phyloP scores from a whole-genome alignment of 2,329 filamentous ascomycete genomes.

The Metarhizium brunneum region DNA sequence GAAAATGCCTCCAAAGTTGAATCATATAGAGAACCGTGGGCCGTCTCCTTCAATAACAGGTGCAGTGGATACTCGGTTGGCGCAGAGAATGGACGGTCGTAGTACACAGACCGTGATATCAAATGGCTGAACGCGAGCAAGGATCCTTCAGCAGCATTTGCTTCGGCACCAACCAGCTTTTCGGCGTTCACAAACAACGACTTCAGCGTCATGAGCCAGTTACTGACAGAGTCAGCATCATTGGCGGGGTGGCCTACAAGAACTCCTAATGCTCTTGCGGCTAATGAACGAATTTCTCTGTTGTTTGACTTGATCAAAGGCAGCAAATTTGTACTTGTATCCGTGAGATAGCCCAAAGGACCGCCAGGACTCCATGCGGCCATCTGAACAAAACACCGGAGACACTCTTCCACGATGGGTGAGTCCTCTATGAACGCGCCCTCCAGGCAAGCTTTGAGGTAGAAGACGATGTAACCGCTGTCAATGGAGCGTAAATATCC shows the following conservation, averaged over 20 bases:
- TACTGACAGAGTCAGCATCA: slow-evolving; percentile 20
- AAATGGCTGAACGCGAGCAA: slow-evolving; percentile 36
- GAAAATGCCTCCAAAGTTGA: slow-evolving; percentile 34
- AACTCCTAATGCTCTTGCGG: slow-evolving; percentile 66
- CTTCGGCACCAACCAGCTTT: slow-evolving; percentile 30
- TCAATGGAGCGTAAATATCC: slow-evolving; percentile 38
- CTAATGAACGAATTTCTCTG: slow-evolving; percentile 53
- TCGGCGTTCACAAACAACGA: slow-evolving; percentile 35
- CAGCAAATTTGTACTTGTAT: slow-evolving; percentile 42
- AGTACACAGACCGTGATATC: slow-evolving; percentile 35
- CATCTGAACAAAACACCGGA: slow-evolving; percentile 44
- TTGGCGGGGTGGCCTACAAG: slow-evolving; percentile 56
- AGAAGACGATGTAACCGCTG: slow-evolving; percentile 27
- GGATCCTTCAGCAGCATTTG: slow-evolving; percentile 37
- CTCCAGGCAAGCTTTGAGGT: slow-evolving; percentile 47
- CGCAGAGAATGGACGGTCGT: slow-evolving; percentile 22
- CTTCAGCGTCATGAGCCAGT: slow-evolving; percentile 22
- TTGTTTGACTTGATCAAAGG: slow-evolving; percentile 62
- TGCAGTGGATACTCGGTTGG: slow-evolving; percentile 19
- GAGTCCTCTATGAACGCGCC: slow-evolving; percentile 40
- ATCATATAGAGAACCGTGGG: slow-evolving; percentile 29
- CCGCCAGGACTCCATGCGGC: slow-evolving; percentile 41
- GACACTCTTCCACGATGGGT: slow-evolving; percentile 35
- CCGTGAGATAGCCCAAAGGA: slow-evolving; percentile 38
- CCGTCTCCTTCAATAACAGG: slow-evolving; percentile 21